phyloP scores from a whole-genome alignment of 805 yeast species.

The Candida adriatica region DNA sequence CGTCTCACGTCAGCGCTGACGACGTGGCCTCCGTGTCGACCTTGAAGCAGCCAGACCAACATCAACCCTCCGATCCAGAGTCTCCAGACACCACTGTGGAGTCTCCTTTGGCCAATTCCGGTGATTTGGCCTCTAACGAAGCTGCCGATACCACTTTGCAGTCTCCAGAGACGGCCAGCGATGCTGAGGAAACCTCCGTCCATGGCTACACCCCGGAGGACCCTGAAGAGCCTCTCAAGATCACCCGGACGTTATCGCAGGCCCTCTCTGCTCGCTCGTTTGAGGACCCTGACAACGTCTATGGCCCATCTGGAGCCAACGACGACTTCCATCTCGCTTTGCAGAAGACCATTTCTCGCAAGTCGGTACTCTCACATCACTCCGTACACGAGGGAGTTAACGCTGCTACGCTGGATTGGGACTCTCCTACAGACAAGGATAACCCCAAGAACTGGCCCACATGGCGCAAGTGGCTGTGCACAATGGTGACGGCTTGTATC shows the following conservation, averaged over 20 bases:
- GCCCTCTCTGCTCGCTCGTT: constrained; percentile 15
- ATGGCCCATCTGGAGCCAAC: constrained; percentile 14
- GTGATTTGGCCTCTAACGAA: too few relatives aligned
- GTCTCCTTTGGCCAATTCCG: too few relatives aligned
- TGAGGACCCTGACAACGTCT: constrained; percentile 9
- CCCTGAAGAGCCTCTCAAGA: constrained; percentile 1
- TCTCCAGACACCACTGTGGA: too few relatives aligned
- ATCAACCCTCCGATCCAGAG: too few relatives aligned
- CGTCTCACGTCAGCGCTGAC: too few relatives aligned
- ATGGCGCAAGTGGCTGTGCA: constrained; percentile 57
- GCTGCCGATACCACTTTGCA: too few relatives aligned
- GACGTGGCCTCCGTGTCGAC: too few relatives aligned
- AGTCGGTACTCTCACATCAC: constrained; percentile 12
- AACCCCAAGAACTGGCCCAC: constrained; percentile 66
- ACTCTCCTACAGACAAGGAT: constrained; percentile 50
- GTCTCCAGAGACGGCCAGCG: too few relatives aligned
- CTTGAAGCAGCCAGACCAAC: too few relatives aligned
- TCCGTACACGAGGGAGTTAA: constrained; percentile 28
- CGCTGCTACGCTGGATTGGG: constrained; percentile 47
- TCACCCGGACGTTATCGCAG: constrained; percentile 7
- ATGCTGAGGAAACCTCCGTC: too few relatives aligned
- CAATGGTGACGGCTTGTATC: constrained; percentile 55
- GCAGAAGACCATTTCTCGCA: constrained; percentile 21
- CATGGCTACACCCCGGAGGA: too few relatives aligned
- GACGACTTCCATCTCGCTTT: constrained; percentile 20